Evolutionary conservation across 2,329 filamentous ascomycete species (phyloP).

Genomic region (Fusarium concolor): DNA sequence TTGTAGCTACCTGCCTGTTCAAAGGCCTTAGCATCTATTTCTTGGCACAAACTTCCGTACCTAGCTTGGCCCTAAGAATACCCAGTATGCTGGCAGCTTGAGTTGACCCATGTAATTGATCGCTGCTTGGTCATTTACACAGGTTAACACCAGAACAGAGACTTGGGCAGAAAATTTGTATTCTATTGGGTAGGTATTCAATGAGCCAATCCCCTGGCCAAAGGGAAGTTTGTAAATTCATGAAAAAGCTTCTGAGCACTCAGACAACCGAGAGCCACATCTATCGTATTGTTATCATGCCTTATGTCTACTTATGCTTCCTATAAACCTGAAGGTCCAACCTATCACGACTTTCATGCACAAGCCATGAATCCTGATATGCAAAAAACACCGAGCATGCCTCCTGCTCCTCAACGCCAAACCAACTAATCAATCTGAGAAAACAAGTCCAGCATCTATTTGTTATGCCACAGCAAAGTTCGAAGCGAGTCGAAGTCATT

Average conservation of each 20-base stretch:
- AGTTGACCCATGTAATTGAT: neutral
- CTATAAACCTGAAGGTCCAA: conserved; percentile 16
- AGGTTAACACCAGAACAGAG: neutral
- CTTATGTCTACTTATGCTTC: conserved; percentile 27
- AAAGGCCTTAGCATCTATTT: neutral
- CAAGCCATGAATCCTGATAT: conserved; percentile 20
- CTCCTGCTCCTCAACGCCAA: conserved; percentile 37
- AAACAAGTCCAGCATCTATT: conserved; percentile 54
- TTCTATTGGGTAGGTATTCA: neutral
- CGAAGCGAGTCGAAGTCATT: conserved; percentile 89
- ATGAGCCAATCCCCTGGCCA: neutral
- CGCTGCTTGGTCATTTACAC: neutral
- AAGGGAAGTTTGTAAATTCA: neutral
- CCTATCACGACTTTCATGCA: conserved; percentile 18
- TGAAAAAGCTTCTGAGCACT: neutral
- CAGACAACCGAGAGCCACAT: neutral
- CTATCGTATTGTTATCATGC: conserved; percentile 26
- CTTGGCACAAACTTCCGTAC: neutral
- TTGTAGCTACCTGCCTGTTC: too few relatives aligned
- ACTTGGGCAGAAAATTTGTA: neutral
- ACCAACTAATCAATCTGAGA: conserved; percentile 16
- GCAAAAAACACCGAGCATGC: conserved; percentile 27
- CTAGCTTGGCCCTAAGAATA: too few relatives aligned
- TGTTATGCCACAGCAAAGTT: conserved; percentile 89
- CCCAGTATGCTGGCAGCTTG: too few relatives aligned